phyloP scores from a whole-genome alignment of 2,329 filamentous ascomycete genomes.

The Neophaeococcomyces mojaviensis region DNA sequence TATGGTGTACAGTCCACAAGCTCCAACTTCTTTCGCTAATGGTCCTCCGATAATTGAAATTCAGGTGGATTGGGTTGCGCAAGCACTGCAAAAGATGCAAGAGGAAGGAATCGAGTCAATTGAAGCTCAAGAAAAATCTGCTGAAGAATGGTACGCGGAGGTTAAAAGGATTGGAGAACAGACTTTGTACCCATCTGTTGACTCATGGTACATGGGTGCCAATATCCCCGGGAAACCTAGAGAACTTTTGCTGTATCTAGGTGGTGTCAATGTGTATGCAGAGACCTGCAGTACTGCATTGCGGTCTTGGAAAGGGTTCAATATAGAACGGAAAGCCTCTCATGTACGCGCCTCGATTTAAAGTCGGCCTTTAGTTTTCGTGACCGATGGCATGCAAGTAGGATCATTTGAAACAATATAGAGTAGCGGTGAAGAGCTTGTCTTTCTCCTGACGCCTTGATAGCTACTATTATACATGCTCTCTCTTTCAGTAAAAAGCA shows the following conservation, averaged over 20 bases:
- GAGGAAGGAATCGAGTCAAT: slow-evolving; percentile 41
- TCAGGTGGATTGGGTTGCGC: slow-evolving; percentile 49
- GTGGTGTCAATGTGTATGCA: slow-evolving; percentile 11
- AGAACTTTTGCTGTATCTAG: slow-evolving; percentile 37
- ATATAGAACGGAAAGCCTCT: neutral
- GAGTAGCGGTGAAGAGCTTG: too few species aligned
- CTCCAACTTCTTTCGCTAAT: slow-evolving; percentile 49
- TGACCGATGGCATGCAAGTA: too few species aligned
- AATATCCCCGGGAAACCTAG: slow-evolving; percentile 47
- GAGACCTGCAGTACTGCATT: slow-evolving; percentile 5
- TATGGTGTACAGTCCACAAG: slow-evolving; percentile 48
- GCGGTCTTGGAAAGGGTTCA: slow-evolving; percentile 6
- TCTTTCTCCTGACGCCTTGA: too few species aligned
- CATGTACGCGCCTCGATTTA: too few species aligned
- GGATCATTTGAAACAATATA: too few species aligned
- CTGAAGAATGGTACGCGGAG: slow-evolving; percentile 43
- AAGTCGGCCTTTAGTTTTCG: too few species aligned
- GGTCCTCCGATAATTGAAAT: slow-evolving; percentile 49
- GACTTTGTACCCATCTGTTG: slow-evolving; percentile 39
- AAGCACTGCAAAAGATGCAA: slow-evolving; percentile 39
- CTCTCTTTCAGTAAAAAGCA: too few species aligned
- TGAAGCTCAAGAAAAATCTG: slow-evolving; percentile 42
- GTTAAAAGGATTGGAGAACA: slow-evolving; percentile 38
- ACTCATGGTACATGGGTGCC: slow-evolving; percentile 50
- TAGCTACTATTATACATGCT: too few species aligned